Evolutionary conservation across 169 alveolate species (phyloP), one percentile per base, ranked within the genome.

Genomic region (Perkinsus olseni): DNA sequence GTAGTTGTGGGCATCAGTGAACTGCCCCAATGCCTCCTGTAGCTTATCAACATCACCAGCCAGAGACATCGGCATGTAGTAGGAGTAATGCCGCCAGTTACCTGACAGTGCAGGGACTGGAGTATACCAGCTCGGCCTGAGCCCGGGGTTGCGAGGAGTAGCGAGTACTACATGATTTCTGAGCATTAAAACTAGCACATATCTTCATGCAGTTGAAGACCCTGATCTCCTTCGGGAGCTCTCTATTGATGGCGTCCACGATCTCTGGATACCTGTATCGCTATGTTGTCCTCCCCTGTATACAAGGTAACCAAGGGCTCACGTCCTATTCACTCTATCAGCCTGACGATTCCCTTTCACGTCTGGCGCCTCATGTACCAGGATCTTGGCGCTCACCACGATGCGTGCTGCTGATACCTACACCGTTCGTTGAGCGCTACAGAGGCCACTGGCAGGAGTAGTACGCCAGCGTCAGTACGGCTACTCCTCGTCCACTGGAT

Each of bases 31-130:
- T 62, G 82, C 82, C 82, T 62, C 82, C 34, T 62, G 28, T 21
- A 62, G 82, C 37, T 62, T 62, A 62, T 62, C 82, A 62, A 62
- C 82, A 62, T 62, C 82, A 62, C 82, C 82, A 62, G 82, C 82
- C 17, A 62, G 34, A 3, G 82, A 62, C 37, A 28, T 28, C 0
- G 82, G 82, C 82, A 62, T 62, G 82, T 62, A 62, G 82, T 62
- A 62, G 31, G 82, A 62, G 82, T 62, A 62, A 24, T 62, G 82
- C 82, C 82, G 82, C 82, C 82, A 62, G 82, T 62, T 62, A 62
- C 82, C 82, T 62, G 1, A 13, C 28, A 62, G 17, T 24, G 82
- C n/a, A n/a, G n/a, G n/a, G n/a, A n/a, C n/a, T n/a, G n/a, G n/a
- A n/a, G n/a, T n/a, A n/a, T n/a, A n/a, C n/a, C n/a, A n/a, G n/a